Evolutionary conservation across 768 basidiomycete genomes (phyloP), one percentile per base, ranked within the genome.

Genomic region (Udeniomyces megalosporus): DNA sequence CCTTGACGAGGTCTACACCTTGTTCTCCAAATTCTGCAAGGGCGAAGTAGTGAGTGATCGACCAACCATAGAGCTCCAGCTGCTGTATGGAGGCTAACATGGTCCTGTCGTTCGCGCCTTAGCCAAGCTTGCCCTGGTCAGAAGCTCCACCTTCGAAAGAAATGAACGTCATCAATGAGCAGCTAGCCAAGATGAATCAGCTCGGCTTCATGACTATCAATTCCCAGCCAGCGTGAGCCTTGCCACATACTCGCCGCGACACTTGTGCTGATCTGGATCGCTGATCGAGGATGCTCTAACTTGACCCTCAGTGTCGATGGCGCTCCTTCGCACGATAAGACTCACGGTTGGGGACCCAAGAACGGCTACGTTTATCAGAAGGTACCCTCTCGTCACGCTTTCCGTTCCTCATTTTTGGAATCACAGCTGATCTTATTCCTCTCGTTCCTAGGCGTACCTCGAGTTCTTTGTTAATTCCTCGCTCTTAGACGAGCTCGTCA

Each of bases 311-410:
- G 62, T 2, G 91, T 96, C 32, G 88, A 93, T 70, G 91, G 90
- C 51, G 86, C 80, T 10, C 77, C 79, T 65, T 92, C 88, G 69
- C 84, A 88, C 59, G 85, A 96, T 74, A 82, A 83, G 66, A 77
- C 82, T 5, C 85, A 87, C 70, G 92, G 92, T 15, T 96, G 92
- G 92, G 92, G 92, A 20, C 92, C 92, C 46, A 57, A 63, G 55
- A 88, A 92, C 57, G 92, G 92, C 5, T 96, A 87, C 68, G 84
- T 96, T 24, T 96, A 95, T 74, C 92, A 96, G 74, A 95, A 95
- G 81, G 88, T 84, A 55, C 34, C 75, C 60, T 24, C 26, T 46
- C 28, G 8, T 8, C 26, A 3, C n/a, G 10, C 24, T 28, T 45
- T 57, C 59, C 20, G 48, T 26, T 34, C 34, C 2, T 62, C 91